Evolutionary conservation across 2,329 filamentous ascomycete species (phyloP).

Genomic region (Trichophyton mentagrophytes): DNA sequence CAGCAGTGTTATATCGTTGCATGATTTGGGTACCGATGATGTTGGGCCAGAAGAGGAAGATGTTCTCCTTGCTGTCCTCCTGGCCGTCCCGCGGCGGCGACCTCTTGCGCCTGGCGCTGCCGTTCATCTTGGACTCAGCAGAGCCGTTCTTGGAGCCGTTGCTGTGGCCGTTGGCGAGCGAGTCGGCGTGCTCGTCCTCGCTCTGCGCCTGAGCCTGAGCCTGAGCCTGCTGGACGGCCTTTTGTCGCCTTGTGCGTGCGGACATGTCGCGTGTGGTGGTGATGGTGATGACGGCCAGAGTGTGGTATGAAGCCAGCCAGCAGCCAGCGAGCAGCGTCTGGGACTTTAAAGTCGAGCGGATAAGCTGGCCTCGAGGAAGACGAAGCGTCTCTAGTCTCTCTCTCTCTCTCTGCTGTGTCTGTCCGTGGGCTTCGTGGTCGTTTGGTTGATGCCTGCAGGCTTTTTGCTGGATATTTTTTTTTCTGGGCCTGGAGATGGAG

Average conservation of each 20-base stretch:
- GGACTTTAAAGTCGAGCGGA: too few species aligned
- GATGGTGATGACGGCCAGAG: too few species aligned
- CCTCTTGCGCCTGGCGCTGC: constrained; percentile 2
- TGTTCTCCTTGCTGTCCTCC: constrained; percentile 47
- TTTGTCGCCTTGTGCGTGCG: constrained; percentile 27
- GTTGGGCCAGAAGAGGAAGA: constrained; percentile 72
- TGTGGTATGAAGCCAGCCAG: too few species aligned
- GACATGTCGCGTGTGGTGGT: constrained; percentile 5
- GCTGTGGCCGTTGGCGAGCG: constrained; percentile 17
- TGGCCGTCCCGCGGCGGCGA: constrained; percentile 3
- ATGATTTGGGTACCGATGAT: constrained; percentile 50
- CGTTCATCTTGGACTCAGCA: constrained; percentile 14
- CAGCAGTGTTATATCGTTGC: too few species aligned
- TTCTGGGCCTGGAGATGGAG: too few species aligned
- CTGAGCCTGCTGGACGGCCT: constrained; percentile 15
- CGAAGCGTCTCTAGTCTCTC: too few species aligned
- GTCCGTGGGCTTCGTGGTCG: too few species aligned
- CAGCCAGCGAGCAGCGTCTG: too few species aligned
- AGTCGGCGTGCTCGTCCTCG: constrained; percentile 5
- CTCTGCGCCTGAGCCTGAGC: neutral
- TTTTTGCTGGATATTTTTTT: too few species aligned
- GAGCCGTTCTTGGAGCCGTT: constrained; percentile 7
- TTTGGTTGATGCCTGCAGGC: too few species aligned
- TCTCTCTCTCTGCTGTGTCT: too few species aligned
- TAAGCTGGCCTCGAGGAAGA: too few species aligned